These are phyloP conservation scores for Ceratobasidium sp. DNA, from an alignment of 1,284 basidiomycete genomes.

Conservation along the genomic window DNA sequence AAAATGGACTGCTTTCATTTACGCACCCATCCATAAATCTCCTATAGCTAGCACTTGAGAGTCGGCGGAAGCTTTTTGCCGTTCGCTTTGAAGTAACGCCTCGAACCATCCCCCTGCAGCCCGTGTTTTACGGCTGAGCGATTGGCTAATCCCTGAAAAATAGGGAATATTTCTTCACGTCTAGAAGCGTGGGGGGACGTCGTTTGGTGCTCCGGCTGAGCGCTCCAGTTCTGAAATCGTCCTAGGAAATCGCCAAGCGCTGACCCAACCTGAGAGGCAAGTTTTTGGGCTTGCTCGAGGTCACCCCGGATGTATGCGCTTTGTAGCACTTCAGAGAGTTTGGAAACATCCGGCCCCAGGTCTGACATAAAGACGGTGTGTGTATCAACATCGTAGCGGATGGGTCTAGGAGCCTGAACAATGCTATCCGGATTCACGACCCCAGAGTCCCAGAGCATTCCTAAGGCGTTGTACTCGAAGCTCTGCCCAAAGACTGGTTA, in stretches of 20 bases:
- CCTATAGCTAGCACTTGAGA: background rate
- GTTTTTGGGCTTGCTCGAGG: background rate
- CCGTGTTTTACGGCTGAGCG: background rate
- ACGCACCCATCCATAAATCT: background rate
- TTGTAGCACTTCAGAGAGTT: background rate
- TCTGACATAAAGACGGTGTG: constrained; percentile 14
- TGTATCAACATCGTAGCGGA: background rate
- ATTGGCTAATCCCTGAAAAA: background rate
- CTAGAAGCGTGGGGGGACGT: background rate
- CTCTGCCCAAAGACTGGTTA: background rate
- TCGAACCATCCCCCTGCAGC: background rate
- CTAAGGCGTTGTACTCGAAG: constrained; percentile 4
- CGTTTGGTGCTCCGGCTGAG: background rate
- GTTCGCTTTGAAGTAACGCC: background rate
- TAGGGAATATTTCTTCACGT: background rate
- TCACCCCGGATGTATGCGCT: background rate
- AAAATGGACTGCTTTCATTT: background rate
- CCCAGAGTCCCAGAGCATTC: background rate
- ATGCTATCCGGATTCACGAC: background rate
- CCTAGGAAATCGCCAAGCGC: constrained; percentile 11
- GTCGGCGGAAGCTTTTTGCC: background rate
- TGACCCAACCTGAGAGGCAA: background rate
- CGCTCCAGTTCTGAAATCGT: background rate
- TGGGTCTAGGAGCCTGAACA: background rate
- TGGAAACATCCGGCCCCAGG: background rate